phyloP scores from a whole-genome alignment of 768 basidiomycete species.

The Tubosaeta sp. region DNA sequence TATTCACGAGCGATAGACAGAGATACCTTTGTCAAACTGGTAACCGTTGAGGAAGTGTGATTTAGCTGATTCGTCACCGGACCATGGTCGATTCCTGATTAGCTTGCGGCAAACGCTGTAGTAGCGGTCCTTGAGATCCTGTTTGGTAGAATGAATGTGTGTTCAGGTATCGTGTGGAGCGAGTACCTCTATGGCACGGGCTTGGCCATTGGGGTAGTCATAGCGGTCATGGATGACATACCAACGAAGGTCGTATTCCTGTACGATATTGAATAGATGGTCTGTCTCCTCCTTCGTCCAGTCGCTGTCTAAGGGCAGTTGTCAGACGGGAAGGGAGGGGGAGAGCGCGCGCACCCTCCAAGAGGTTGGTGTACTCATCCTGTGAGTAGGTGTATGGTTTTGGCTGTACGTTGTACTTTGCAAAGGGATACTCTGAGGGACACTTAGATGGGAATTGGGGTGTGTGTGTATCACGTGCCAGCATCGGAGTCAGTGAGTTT shows the following conservation, averaged over 20 bases:
- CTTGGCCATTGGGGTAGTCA: conserved; percentile 54
- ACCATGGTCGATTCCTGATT: conserved; percentile 78
- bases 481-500: conserved; percentile 55
- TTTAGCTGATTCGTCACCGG: conserved; percentile 74
- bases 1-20: not conserved
- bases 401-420: conserved; percentile 73
- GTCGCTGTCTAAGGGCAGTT: conserved; percentile 50
- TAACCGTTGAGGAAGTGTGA: conserved; percentile 64
- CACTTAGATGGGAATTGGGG: not conserved
- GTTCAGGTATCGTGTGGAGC: not conserved
- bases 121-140: conserved; percentile 92
- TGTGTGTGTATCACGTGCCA: conserved; percentile 38
- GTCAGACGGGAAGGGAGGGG: not conserved
- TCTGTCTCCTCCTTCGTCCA: conserved; percentile 96
- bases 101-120: conserved; percentile 88
- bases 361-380: conserved; percentile 80
- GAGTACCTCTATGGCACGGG: conserved; percentile 66
- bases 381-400: conserved; percentile 69
- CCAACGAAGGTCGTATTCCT: conserved; percentile 85
- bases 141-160: not conserved
- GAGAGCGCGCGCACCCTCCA: conserved; percentile 53
- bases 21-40: conserved; percentile 81
- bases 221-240: conserved; percentile 90
- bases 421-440: conserved; percentile 68
- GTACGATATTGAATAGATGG: conserved; percentile 78